Evolutionary conservation across 2,329 filamentous ascomycete genomes (phyloP).

Genomic region (Fusarium beomiforme): DNA sequence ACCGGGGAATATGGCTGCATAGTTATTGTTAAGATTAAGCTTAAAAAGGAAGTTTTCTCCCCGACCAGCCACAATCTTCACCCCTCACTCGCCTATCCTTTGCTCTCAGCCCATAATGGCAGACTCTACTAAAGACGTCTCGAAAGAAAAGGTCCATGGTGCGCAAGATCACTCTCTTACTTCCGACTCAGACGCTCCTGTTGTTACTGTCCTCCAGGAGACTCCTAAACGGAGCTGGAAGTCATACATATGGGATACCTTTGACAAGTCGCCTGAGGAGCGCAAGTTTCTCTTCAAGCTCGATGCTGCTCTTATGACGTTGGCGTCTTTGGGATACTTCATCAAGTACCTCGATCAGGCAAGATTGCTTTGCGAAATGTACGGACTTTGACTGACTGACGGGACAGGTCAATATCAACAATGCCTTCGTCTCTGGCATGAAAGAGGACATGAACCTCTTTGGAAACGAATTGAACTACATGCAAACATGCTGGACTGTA

Average conservation of each 20-base stretch:
- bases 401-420: conserved; percentile 39
- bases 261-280: conserved; percentile 56
- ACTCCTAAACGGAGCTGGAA: conserved; percentile 48
- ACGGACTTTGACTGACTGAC: not conserved
- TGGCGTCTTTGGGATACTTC: conserved; percentile 51
- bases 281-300: conserved; percentile 55
- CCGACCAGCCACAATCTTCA: accelerated
- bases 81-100: no score
- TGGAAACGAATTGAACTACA: conserved; percentile 59
- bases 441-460: conserved; percentile 63
- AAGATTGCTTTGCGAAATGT: not conserved
- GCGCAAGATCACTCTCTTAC: accelerated
- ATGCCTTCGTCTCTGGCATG: conserved; percentile 52
- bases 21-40: not conserved
- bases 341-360: conserved; percentile 52
- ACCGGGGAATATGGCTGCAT: accelerated
- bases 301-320: conserved; percentile 52
- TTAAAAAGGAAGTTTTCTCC: conserved; percentile 18
- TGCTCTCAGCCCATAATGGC: not conserved
- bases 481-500: conserved; percentile 64
- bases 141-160: not conserved
- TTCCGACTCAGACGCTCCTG: conserved; percentile 1
- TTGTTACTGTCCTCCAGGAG: conserved; percentile 14
- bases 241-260: conserved; percentile 60
- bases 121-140: not conserved